phyloP scores from a whole-genome alignment of 2,329 filamentous ascomycete species.

The Dactylellina haptotyla region DNA sequence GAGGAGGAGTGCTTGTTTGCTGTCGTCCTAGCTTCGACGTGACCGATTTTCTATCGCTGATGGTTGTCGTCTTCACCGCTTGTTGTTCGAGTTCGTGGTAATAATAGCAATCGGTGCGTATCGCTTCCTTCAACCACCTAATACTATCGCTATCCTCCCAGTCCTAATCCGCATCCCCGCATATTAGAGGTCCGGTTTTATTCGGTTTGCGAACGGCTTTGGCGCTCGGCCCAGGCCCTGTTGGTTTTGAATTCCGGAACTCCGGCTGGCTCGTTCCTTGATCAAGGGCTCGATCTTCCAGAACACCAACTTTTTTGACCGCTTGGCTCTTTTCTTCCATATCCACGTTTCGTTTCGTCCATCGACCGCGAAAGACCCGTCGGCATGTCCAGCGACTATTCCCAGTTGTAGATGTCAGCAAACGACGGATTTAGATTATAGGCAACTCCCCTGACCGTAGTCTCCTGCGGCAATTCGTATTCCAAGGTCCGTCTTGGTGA shows the following conservation, averaged over 20 bases:
- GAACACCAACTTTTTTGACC: constrained; percentile 34
- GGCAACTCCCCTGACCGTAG: constrained; percentile 25
- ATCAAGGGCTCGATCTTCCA: constrained; percentile 50
- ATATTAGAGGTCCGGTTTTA: constrained; percentile 36
- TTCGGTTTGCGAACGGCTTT: constrained; percentile 34
- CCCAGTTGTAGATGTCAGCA: constrained; percentile 46
- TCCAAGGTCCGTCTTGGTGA: constrained; percentile 45
- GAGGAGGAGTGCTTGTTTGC: background rate
- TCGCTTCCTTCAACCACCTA: constrained; percentile 20
- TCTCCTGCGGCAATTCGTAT: constrained; percentile 40
- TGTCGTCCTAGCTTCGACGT: constrained; percentile 22
- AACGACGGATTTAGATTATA: constrained; percentile 15
- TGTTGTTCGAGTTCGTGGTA: constrained; percentile 10
- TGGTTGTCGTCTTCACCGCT: background rate
- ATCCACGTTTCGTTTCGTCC: constrained; percentile 46
- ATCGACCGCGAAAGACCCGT: constrained; percentile 40
- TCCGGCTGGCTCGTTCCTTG: constrained; percentile 52
- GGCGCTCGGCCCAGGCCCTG: constrained; percentile 48
- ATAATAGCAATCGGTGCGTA: constrained; percentile 39
- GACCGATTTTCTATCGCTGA: constrained; percentile 18
- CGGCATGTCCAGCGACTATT: constrained; percentile 42
- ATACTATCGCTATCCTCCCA: constrained; percentile 16
- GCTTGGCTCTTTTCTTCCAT: constrained; percentile 44
- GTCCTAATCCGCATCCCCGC: constrained; percentile 37
- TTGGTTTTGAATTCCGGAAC: constrained; percentile 43